Conservation (phyloP, 495 filamentous ascomycete species). For the Talaromyces thailandensis region DNA sequence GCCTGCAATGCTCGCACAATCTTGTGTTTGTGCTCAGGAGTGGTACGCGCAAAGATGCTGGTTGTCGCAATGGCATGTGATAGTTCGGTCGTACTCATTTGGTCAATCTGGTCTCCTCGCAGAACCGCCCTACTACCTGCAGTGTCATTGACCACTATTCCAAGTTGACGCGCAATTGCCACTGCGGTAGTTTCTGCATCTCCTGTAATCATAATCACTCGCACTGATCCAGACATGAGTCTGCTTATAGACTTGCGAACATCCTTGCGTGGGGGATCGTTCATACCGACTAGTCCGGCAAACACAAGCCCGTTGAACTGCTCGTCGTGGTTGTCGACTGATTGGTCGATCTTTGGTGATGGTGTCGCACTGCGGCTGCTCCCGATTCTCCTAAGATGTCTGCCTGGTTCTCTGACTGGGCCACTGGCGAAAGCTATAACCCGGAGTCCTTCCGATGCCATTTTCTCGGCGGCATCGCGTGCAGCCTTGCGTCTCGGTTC, state of each 20-base stretch:
- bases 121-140: constrained; percentile 57
- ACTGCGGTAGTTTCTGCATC: constrained; percentile 91
- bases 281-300: constrained; percentile 92
- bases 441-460: constrained; percentile 86
- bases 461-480: constrained; percentile 71
- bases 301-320: constrained; percentile 77
- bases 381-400: neutral
- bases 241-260: constrained; percentile 85
- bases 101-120: constrained; percentile 81
- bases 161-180: constrained; percentile 85
- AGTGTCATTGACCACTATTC: constrained; percentile 62
- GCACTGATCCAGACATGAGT: constrained; percentile 86
- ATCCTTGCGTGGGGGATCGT: constrained; percentile 82
- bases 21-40: constrained; percentile 95
- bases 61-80: constrained; percentile 75
- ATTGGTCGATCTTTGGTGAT: constrained; percentile 27
- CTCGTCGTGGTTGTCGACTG: constrained; percentile 51
- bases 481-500: constrained; percentile 64
- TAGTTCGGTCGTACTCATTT: constrained; percentile 77
- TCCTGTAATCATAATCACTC: constrained; percentile 98
- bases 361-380: constrained; percentile 44
- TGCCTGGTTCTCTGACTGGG: constrained; percentile 4
- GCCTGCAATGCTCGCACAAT: constrained; percentile 87
- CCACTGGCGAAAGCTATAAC: constrained; percentile 92
- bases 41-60: constrained; percentile 91